Base-by-base conservation (phyloP, 208 protist genomes). In the Trypanosoma congolense region DNA sequence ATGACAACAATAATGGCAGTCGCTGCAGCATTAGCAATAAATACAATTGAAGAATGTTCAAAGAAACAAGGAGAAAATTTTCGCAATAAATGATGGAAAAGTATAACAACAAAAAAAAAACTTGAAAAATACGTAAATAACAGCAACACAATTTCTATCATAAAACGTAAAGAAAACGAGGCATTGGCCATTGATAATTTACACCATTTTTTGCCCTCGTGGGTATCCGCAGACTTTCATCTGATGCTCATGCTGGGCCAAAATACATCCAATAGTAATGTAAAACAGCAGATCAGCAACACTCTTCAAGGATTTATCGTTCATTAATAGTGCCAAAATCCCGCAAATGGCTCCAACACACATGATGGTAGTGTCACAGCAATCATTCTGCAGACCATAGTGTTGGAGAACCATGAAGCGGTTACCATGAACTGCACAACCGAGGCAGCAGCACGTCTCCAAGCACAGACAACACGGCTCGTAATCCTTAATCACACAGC, bases 371-470 rank as follows among this genome's bases (percentile, higher is more conserved):
- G 49, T 54, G 54, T 92, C 80, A 61, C 75, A 92, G 40, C 70
- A 84, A 31, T 68, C 54, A 54, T 66, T 73, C 35, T 65, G 21
- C 10, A 86, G 61, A 24, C 67, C 51, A 52, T 88, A 85, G 43
- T 74, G 71, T 45, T 74, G 52, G 65, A 83, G 65, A 45, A 88
- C 19, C 80, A 88, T 87, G 61, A 74, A 84, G 6, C 80, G 71
- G 40, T 92, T 87, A 0, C 63, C 76, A 38, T 87, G 75, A 9
- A 76, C 64, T 14, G 80, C 74, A 26, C 75, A 83, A 9, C 61
- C 49, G 9, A 80, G 56, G 55, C 70, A 88, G 28, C 61, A 73
- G 24, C 54, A 29, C 0, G 57, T 43, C 50, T 87, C 84, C 19
- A 72, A 60, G 38, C 68, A 75, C 44, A 88, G 45, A 41, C 59